These are phyloP conservation scores for Lactarius evosmus DNA, from an alignment of 768 basidiomycete species.

Conservation along the genomic window DNA sequence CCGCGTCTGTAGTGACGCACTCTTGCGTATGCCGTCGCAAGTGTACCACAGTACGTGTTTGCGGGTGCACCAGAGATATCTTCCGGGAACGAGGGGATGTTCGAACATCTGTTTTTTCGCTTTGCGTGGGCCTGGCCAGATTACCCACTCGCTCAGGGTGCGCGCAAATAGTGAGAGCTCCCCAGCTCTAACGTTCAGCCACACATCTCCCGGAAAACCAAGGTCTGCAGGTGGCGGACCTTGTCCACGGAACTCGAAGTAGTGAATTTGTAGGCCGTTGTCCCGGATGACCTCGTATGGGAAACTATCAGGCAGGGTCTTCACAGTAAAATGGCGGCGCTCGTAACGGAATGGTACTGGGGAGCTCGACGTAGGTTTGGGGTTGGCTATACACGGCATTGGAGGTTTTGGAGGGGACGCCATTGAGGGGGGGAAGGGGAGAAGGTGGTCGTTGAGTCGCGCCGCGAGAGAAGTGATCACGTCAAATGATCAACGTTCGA, in stretches of 20 bases:
- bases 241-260: constrained; percentile 32
- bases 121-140: constrained; percentile 30
- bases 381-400: constrained; percentile 28
- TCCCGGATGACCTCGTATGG: constrained; percentile 28
- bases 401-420: constrained; percentile 21
- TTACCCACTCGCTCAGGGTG: constrained; percentile 23
- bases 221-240: constrained; percentile 31
- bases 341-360: constrained; percentile 24
- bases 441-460: constrained; percentile 1
- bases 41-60: constrained; percentile 30
- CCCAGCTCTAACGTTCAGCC: constrained; percentile 28
- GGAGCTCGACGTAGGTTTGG: constrained; percentile 27
- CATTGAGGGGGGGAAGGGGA: constrained; percentile 9
- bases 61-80: constrained; percentile 30
- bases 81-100: constrained; percentile 28
- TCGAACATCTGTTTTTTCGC: constrained; percentile 30
- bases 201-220: constrained; percentile 32
- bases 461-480: background rate
- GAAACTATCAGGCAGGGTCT: constrained; percentile 26
- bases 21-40: constrained; percentile 30
- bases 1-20: constrained; percentile 28
- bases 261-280: constrained; percentile 30
- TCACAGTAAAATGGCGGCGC: constrained; percentile 29
- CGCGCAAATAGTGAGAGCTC: constrained; percentile 27
- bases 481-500: constrained; percentile 1